These are phyloP conservation scores for Aspergillus thermomutatus DNA, from an alignment of 2,329 filamentous ascomycete genomes.

Conservation along the genomic window DNA sequence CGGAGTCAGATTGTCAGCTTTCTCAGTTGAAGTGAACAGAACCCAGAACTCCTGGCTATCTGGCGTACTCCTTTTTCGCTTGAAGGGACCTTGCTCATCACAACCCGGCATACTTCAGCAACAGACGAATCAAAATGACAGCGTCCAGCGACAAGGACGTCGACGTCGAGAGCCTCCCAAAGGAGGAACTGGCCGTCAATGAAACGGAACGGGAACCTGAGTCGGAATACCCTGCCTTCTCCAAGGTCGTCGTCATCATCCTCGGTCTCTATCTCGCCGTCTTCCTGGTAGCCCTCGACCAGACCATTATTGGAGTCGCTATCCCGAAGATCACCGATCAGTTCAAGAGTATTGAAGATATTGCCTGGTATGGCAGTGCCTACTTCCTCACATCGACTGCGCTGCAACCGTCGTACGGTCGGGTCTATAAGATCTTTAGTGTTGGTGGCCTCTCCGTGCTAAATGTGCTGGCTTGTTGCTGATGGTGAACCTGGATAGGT, in stretches of 20 bases:
- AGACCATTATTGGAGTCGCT: constrained; percentile 37
- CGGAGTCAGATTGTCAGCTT: not conserved
- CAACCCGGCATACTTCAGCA: not conserved
- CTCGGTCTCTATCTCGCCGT: constrained; percentile 23
- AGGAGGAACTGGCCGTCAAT: not conserved
- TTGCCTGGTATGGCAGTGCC: constrained; percentile 63
- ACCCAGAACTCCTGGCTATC: not conserved
- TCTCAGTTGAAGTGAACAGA: not conserved
- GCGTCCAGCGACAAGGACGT: not conserved
- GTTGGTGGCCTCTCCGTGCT: constrained; percentile 1
- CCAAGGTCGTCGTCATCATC: constrained; percentile 19
- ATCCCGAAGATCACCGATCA: constrained; percentile 22
- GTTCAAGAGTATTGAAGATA: constrained; percentile 44
- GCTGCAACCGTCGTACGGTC: constrained; percentile 33
- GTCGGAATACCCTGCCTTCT: constrained; percentile 15
- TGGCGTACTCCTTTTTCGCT: not conserved
- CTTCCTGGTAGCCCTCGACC: constrained; percentile 35
- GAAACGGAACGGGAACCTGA: not conserved
- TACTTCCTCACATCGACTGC: constrained; percentile 19
- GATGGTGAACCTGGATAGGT: constrained; percentile 36
- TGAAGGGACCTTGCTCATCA: not conserved
- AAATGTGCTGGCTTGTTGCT: constrained; percentile 34
- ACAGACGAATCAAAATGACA: not conserved
- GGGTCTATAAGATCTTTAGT: constrained; percentile 52
- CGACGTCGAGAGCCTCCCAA: not conserved